Evolutionary conservation across 176 grass and related monocot species (phyloP).

Genomic region (Triticum urartu): DNA sequence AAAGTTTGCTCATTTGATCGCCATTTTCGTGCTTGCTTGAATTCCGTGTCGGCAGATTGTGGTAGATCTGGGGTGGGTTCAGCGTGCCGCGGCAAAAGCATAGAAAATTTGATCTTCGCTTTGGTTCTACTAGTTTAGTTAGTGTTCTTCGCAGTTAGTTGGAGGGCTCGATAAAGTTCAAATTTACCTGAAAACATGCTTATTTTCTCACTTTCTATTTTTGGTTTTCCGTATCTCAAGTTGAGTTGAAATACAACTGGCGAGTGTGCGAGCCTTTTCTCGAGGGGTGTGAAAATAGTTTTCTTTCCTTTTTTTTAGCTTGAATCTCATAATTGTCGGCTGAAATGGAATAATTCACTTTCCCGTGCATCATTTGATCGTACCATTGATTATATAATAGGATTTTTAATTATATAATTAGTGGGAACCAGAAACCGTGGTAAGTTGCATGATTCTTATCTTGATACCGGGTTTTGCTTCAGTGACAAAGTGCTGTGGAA

Average conservation of each 20-base stretch:
- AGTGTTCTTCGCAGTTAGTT: not conserved
- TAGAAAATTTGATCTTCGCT: not conserved
- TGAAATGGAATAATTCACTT: not conserved
- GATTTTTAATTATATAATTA: not conserved
- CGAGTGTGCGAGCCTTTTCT: not conserved
- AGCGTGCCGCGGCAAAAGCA: not conserved
- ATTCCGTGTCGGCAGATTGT: constrained; percentile 7
- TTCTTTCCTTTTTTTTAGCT: not conserved
- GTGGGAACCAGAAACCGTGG: not conserved
- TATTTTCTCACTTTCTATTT: constrained; percentile 26
- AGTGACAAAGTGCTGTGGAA: not conserved
- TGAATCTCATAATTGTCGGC: constrained; percentile 32
- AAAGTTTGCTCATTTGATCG: not conserved
- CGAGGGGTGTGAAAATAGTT: not conserved
- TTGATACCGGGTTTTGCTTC: constrained; percentile 14
- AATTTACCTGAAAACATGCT: constrained; percentile 20
- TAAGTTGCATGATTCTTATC: constrained; percentile 13
- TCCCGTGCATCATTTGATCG: not conserved
- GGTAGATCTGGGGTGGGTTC: constrained; percentile 40
- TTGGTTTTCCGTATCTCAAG: not conserved
- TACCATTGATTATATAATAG: not conserved
- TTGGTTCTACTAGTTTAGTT: constrained; percentile 9
- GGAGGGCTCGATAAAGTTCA: not conserved
- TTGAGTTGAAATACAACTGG: not conserved
- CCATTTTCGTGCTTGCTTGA: not conserved